Evolutionary conservation across 1,284 basidiomycete genomes (phyloP).

Genomic region (Malassezia yamatoensis): DNA sequence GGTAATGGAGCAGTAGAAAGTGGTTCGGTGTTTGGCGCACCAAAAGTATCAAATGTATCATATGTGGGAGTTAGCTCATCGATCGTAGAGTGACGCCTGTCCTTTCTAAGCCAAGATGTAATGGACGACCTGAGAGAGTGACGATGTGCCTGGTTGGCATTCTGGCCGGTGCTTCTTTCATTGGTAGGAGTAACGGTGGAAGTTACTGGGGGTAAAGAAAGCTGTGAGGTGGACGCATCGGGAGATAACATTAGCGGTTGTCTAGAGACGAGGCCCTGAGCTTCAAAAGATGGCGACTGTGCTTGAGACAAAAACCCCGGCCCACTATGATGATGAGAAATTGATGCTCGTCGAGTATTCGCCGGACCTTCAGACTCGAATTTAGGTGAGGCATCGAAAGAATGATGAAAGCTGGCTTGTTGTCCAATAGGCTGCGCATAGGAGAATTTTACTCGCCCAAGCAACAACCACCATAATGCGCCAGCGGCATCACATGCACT

Average conservation of each 20-base stretch:
- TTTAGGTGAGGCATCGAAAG: background rate
- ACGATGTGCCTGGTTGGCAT: too few species aligned
- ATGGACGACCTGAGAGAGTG: background rate
- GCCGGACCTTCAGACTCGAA: background rate
- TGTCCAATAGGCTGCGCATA: background rate
- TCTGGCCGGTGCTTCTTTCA: too few species aligned
- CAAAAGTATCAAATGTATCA: too few species aligned
- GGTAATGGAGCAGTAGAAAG: background rate
- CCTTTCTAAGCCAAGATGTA: background rate
- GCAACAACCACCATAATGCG: constrained; percentile 93
- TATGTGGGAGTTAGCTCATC: background rate
- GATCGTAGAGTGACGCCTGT: background rate
- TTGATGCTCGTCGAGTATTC: background rate
- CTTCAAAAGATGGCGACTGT: background rate
- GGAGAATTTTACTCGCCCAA: constrained; percentile 49
- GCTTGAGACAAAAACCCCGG: background rate
- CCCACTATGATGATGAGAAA: background rate
- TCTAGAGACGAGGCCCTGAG: background rate
- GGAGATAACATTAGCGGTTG: too few species aligned
- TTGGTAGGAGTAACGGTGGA: too few species aligned
- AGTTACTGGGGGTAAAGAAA: too few species aligned
- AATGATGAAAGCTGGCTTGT: background rate
- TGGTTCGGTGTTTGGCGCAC: background rate
- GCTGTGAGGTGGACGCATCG: too few species aligned
- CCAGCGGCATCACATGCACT: constrained; percentile 87